These are phyloP conservation scores for Candida germanica DNA, from an alignment of 805 yeast genomes.

Conservation along the genomic window DNA sequence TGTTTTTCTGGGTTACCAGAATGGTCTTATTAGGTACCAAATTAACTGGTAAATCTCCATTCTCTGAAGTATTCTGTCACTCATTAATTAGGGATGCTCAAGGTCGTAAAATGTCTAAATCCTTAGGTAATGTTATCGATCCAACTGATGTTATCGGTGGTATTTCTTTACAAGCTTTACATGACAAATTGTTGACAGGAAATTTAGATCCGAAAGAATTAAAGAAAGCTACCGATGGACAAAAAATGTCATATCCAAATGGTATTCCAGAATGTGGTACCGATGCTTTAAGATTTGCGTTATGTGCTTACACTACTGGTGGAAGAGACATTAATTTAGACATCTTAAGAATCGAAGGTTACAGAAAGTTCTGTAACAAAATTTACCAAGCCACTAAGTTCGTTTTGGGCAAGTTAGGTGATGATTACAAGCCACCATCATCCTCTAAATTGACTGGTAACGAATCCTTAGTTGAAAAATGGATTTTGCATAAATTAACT, in stretches of 20 bases:
- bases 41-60: slow-evolving; percentile 87
- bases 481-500: slow-evolving; percentile 89
- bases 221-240: slow-evolving; percentile 84
- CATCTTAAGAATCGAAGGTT: slow-evolving; percentile 95
- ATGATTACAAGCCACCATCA: slow-evolving; percentile 80
- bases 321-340: slow-evolving; percentile 97
- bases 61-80: slow-evolving; percentile 96
- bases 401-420: slow-evolving; percentile 89
- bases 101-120: slow-evolving; percentile 98
- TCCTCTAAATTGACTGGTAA: slow-evolving; percentile 62
- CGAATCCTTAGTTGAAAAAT: slow-evolving; percentile 89
- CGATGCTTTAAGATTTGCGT: slow-evolving; percentile 95
- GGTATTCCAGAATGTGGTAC: slow-evolving; percentile 99
- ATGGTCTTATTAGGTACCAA: slow-evolving; percentile 91
- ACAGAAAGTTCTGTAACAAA: slow-evolving; percentile 99
- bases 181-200: slow-evolving; percentile 72
- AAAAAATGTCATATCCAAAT: slow-evolving; percentile 83
- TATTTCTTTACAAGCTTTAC: slow-evolving; percentile 74
- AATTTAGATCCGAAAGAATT: slow-evolving; percentile 88
- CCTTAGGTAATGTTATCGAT: slow-evolving; percentile 94
- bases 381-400: slow-evolving; percentile 98
- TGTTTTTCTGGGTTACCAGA: slow-evolving; percentile 98
- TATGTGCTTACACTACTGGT: slow-evolving; percentile 98
- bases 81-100: slow-evolving; percentile 98
- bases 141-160: slow-evolving; percentile 94